Evolutionary conservation across 2,329 filamentous ascomycete species (phyloP), one percentile per base, ranked within the genome.

Genomic region (Neonectria sp.): DNA sequence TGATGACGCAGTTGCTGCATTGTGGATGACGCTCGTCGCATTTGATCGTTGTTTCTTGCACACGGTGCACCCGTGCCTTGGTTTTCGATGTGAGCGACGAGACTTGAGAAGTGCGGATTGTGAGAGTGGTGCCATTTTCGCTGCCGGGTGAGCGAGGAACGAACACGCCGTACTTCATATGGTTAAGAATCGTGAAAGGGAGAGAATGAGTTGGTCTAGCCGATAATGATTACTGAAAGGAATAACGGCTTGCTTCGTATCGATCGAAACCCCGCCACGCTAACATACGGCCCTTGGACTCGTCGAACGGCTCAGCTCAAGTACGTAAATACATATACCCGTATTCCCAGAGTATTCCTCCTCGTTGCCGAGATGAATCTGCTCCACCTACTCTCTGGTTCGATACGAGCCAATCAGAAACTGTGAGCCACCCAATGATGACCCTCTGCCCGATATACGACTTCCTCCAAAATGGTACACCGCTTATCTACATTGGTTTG

Each of bases 401-500:
- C 21, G 21, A 21, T 21, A 21, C 21, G 21, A 21, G 21, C 21
- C 21, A 21, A 21, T 21, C 21, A 21, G 21, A 21, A 21, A 21
- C 21, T 21, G 21, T 21, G 85, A 89, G 11, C 76, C 86, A 2
- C 83, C 84, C 6, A 83, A 84, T 17, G 92, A 88, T 71, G 86
- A 80, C 0, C 89, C 91, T 2, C 81, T 84, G 0, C 78, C 83
- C 2, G 87, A 89, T 21, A 80, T 93, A 81, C 2, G 78, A 79
- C 1, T 92, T 92, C 68, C 81, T 93, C 1, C 81, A 82, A 31
- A 81, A 82, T n/a, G 90, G 90, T 0, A 85, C 89, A 3, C 60
- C 83, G 9, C 91, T 91, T 0, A 82, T 93, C 2, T 94, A 94
- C 68, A 92, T 93, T 55, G 91, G 92, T 0, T 93, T 94, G 68